Base-by-base conservation (phyloP, 192 early-diverging fungal species). In the Coemansia sp. region DNA sequence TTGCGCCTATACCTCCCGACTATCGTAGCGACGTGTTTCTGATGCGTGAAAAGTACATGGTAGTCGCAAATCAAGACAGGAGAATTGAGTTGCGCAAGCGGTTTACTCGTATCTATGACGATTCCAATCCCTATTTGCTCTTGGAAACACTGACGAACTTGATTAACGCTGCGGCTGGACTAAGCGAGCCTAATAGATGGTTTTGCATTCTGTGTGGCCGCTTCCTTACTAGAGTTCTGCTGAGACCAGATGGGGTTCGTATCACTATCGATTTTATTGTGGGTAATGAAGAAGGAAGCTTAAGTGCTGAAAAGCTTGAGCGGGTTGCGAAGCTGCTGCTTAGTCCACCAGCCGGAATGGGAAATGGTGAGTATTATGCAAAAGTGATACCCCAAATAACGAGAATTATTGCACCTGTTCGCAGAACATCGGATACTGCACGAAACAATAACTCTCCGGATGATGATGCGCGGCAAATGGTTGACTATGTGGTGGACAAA, bases 181-280 rank as follows among this genome's bases (percentile, higher is more conserved):
- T 79, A 19, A 1, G 22, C 18, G 74, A 73, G 2, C 87, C 88
- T 3, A 61, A 60, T 1, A 59, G 39, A 13, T 95, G 93, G 93
- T 70, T 93, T 16, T 68, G 82, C 42, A 83, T 67, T 12, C 67
- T 90, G 40, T 92, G 91, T 61, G 86, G 89, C 0, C 74, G 87
- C 46, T 90, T 89, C 51, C 83, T 94, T 3, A 85, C 91, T 1
- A 85, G 88, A 36, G 85, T 93, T 39, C 54, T 95, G 13, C 72
- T 91, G 60, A 73, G 87, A 18, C 87, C 87, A 0, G 74, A 70
- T 39, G 93, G 93, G 11, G 85, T 89, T 0, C 83, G 74, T 8
- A 78, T 87, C 7, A 83, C 90, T 4, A 63, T 93, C 13, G 87
- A 93, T 59, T 93, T 88, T 69, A 82, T 92, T 39, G 81, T 88